These are phyloP conservation scores for Aspergillus ibericus DNA, from an alignment of 2,329 filamentous ascomycete species.

Conservation along the genomic window DNA sequence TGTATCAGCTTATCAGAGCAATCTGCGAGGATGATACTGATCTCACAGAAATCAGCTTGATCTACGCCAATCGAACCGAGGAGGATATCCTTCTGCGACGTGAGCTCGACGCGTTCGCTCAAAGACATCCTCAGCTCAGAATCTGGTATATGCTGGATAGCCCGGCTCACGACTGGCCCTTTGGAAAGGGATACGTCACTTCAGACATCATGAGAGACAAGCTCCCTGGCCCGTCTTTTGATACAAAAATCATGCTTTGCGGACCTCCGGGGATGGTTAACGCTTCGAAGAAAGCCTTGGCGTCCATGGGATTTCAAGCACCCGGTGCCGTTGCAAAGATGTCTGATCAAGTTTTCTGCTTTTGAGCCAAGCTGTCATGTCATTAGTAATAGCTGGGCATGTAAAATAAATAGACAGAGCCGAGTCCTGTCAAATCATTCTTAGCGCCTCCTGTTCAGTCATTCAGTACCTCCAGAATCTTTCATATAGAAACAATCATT, in stretches of 20 bases:
- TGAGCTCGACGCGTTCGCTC: conserved; percentile 57
- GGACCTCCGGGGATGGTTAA: conserved; percentile 63
- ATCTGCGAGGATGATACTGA: conserved; percentile 63
- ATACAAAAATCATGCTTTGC: conserved; percentile 59
- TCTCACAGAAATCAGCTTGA: conserved; percentile 55
- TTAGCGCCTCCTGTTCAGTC: too few relatives aligned
- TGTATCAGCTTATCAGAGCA: conserved; percentile 63
- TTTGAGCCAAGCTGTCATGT: conserved; percentile 32
- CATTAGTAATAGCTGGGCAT: too few relatives aligned
- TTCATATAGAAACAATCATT: too few relatives aligned
- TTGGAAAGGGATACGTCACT: conserved; percentile 54
- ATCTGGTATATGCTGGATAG: conserved; percentile 58
- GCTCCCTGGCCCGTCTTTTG: conserved; percentile 48
- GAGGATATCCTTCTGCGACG: conserved; percentile 60
- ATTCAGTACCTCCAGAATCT: too few relatives aligned
- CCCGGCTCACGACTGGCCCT: conserved; percentile 50
- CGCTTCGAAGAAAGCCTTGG: conserved; percentile 54
- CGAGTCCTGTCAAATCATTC: too few relatives aligned
- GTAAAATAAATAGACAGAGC: too few relatives aligned
- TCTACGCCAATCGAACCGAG: conserved; percentile 62
- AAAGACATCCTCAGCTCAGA: conserved; percentile 52
- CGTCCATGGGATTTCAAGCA: conserved; percentile 52
- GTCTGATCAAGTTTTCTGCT: conserved; percentile 57
- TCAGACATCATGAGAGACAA: conserved; percentile 51
- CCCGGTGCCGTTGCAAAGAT: conserved; percentile 54